Conservation (phyloP, 371 early-diverging fungal genomes). For the Mortierella sp. region DNA sequence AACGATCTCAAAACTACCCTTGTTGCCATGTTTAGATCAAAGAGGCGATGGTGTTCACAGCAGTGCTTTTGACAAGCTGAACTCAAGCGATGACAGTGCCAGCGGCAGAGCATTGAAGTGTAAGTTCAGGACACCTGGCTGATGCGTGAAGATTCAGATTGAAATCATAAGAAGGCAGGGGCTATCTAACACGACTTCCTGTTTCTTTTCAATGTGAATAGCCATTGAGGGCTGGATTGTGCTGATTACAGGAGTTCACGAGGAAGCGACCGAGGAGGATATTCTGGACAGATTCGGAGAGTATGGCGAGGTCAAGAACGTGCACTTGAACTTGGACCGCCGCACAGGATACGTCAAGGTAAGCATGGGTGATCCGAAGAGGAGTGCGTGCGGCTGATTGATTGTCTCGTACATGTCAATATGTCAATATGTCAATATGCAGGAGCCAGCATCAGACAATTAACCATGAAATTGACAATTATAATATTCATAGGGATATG, state of each 20-base stretch:
- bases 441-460: too few species aligned
- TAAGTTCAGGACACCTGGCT: conserved; percentile 51
- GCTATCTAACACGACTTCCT: background rate
- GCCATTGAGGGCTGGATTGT: conserved; percentile 97
- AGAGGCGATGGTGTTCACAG: conserved; percentile 58
- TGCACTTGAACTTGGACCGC: conserved; percentile 94
- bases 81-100: conserved; percentile 56
- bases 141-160: background rate
- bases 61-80: conserved; percentile 56
- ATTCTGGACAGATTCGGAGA: conserved; percentile 90
- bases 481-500: conserved; percentile 79
- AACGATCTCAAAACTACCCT: background rate
- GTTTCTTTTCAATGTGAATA: conserved; percentile 21
- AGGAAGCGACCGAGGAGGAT: conserved; percentile 95
- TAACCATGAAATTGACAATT: background rate
- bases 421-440: too few species aligned
- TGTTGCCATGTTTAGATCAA: conserved; percentile 34
- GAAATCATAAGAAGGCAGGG: background rate
- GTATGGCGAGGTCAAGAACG: conserved; percentile 88
- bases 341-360: conserved; percentile 97
- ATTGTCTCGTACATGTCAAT: too few species aligned
- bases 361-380: background rate
- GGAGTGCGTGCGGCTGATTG: too few species aligned
- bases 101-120: conserved; percentile 72
- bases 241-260: conserved; percentile 91